Percentiles rank a stretch among this genome's conserved stretches.
phyloP scores from a whole-genome alignment of 495 filamentous ascomycete genomes.

The Aspergillus sparsus region DNA sequence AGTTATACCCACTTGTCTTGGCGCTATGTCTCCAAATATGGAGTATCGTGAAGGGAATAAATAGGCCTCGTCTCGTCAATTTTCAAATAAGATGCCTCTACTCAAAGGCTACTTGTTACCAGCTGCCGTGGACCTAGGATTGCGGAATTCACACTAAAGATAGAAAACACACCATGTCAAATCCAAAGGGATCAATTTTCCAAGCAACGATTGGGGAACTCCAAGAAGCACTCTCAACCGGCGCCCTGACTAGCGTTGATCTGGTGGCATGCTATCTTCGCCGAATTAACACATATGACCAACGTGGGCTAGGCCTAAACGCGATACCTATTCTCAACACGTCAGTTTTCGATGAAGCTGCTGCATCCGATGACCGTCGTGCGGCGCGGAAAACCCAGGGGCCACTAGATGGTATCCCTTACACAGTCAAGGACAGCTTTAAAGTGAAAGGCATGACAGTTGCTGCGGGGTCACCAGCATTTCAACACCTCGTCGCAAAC shows the following conservation, averaged over 20 bases:
- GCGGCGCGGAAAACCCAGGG: conserved; percentile 31
- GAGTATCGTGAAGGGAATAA: no score
- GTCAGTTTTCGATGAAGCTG: conserved; percentile 28
- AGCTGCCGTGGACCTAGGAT: no score
- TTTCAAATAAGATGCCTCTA: no score
- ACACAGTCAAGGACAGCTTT: conserved; percentile 70
- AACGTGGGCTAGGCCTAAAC: conserved; percentile 28
- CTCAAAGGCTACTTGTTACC: no score
- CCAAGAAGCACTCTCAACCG: neutral
- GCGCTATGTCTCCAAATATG: no score
- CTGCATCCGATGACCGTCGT: conserved; percentile 33
- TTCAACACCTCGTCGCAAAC: conserved; percentile 61
- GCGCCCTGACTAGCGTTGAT: conserved; percentile 42
- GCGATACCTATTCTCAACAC: conserved; percentile 33
- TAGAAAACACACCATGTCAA: no score
- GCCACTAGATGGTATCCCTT: conserved; percentile 68
- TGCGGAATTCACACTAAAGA: no score
- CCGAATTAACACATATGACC: conserved; percentile 37
- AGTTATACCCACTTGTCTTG: no score
- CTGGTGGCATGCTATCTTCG: conserved; percentile 50
- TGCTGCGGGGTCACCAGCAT: conserved; percentile 50
- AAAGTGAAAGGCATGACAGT: conserved; percentile 65
- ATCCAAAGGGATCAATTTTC: neutral
- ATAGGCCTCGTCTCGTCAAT: no score
- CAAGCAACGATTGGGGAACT: conserved; percentile 4